Base-by-base conservation (phyloP, 129 eudicot genomes). In the Helichrysum umbraculigerum region DNA sequence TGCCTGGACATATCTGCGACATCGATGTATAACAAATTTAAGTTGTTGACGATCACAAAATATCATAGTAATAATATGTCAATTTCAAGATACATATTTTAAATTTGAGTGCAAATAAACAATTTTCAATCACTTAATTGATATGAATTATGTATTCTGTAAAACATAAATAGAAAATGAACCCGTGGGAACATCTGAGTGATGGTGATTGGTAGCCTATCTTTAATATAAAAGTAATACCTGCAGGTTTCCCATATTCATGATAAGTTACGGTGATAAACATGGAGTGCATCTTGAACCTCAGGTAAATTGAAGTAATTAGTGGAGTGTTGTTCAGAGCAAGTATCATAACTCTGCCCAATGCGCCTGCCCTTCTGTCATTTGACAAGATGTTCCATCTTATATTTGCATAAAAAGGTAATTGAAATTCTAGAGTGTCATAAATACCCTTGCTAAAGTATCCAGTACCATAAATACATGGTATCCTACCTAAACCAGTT, bases 251-350 rank as follows among this genome's bases (percentile, higher is more conserved):
- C n/a, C n/a, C n/a, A n/a, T n/a, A 25, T 25, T 25, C 28, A 0
- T 25, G 28, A 25, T 25, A 1, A 25, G 28, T 25, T 25, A 25
- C 28, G 0, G 28, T 25, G 28, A 25, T 25, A 25, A 25, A 25
- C 28, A 25, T 25, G 28, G 28, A 25, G 28, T 25, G 28, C 28
- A 25, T 25, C 1, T 78, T 94, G 96, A 83, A 94, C 98, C 89
- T 91, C 98, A n/a, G 88, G 96, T 70, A 82, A 91, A 83, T 91
- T 91, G 80, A 94, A 94, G 83, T 94, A 94, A 57, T 62, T 59
- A 11, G 71, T 80, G 34, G 98, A 85, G 85, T 94, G 97, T 86
- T 81, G 81, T 83, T 94, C 96, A 0, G 98, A 91, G 79, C 98
- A 94, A 22, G 98, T 97, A 82, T 94, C 98, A 39, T 94, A 94